Evolutionary conservation across 306 rosid genomes (phyloP), one percentile per base, ranked within the genome.

Genomic region (Vicia villosa): DNA sequence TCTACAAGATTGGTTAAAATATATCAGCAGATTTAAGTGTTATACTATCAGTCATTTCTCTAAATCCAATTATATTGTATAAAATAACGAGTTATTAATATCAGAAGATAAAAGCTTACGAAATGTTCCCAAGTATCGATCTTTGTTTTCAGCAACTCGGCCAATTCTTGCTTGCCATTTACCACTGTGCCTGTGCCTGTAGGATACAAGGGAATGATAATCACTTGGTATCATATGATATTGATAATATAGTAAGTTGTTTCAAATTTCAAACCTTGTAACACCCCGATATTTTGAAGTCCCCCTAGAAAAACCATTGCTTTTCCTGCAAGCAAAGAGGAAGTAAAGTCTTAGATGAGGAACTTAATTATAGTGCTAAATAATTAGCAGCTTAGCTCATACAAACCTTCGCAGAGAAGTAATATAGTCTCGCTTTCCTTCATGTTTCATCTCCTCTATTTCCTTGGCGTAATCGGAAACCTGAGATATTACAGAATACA

Each of bases 121-220:
- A 30, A 90, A 93, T 22, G 96, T 88, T 74, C 98, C 98, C 24
- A 93, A 87, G 76, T 90, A 93, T 0, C 86, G 73, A 66, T 93
- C 94, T 70, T 93, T 93, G 86, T 93, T 93, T 46, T 97, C 97
- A 0, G 97, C 89, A 36, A 93, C 98, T 37, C 98, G 97, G 21
- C 98, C 98, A 4, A 93, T 93, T 68, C 97, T 85, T 4, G 98
- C 98, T 75, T 93, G 98, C 98, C 97, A 93, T 61, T 96, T 74
- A 24, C 96, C 97, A 55, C 90, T 96, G 59, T 88, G 97, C 45
- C 90, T 96, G 74, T 93, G 98, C 91, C 97, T 91, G 62, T 28
- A 79, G 61, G 20, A 32, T 32, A 6, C 37, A 32, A 32, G 8
- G 2, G 37, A 55, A 14, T 26, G 16, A 26, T 55, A 52, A 52